Base-by-base conservation (phyloP, 371 early-diverging fungal genomes). In the Chytridium lagenaria region DNA sequence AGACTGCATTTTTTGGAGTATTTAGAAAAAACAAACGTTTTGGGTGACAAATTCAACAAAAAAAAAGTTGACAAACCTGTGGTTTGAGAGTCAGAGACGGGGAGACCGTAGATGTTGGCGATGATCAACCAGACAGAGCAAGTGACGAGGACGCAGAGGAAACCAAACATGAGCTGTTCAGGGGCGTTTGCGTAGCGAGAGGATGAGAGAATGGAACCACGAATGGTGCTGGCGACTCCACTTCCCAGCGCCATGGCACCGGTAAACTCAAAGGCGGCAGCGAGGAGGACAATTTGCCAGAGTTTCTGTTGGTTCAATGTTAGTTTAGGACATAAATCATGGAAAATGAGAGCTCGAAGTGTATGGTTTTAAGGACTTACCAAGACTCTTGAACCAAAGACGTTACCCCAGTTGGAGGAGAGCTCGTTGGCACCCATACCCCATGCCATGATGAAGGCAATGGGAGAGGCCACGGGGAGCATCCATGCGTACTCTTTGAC, bases 1-100 rank as follows among this genome's bases (percentile, higher is more conserved):
- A 26, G 22, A 55, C 57, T 49, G 49, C 22, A 15, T 49, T 49
- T n/a, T 93, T 87, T 0, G 34, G 33, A 26, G 59, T 38, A 33
- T 67, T 61, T 33, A 74, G 38, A 37, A 70, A 51, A 12, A 67
- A 65, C 36, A 66, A 33, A 38, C 51, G 34, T n/a, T 63, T 72
- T 12, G 66, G 66, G 12, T 44, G 44, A 44, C 7, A 44, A 65
- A 95, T 71, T 93, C 95, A 37, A 94, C 91, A 68, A 95, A 44
- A 44, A 19, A 12, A 44, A 44, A 12, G 44, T 44, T 44, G 7
- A 44, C n/a, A n/a, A n/a, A n/a, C 81, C 93, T 94, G 31, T 55
- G 57, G 57, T 55, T 30, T 55, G 63, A 19, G 71, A 65, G 69
- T 69, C 71, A 23, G 71, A 71, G 28, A 71, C 50, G 52, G 74